phyloP scores from a whole-genome alignment of 202 grass and related monocot genomes.

The Saccharum hybrid region DNA sequence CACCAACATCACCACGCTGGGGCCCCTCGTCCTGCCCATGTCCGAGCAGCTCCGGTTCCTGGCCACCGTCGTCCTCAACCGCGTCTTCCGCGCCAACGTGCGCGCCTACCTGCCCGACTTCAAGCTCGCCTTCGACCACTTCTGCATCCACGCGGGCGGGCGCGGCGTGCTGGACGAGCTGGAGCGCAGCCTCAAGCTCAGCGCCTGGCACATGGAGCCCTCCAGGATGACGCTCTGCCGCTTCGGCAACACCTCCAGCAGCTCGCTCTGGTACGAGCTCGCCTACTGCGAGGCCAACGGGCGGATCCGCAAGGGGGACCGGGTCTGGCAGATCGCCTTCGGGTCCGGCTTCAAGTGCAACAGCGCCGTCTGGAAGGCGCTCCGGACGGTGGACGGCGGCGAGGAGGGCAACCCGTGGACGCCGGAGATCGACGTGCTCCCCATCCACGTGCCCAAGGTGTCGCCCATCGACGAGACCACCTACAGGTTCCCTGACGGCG shows the following conservation, averaged over 20 bases:
- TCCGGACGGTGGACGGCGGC: constrained; percentile 51
- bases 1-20: constrained; percentile 85
- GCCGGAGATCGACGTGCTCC: constrained; percentile 54
- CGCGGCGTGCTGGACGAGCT: constrained; percentile 62
- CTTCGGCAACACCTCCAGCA: constrained; percentile 59
- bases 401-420: constrained; percentile 58
- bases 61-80: constrained; percentile 62
- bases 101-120: constrained; percentile 80
- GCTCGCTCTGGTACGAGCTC: constrained; percentile 77
- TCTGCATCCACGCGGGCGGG: constrained; percentile 52
- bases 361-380: constrained; percentile 78
- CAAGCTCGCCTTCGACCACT: constrained; percentile 80
- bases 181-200: constrained; percentile 58
- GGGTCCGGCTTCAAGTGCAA: constrained; percentile 96
- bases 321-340: constrained; percentile 69
- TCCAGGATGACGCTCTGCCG: constrained; percentile 70
- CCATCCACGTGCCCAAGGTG: constrained; percentile 70
- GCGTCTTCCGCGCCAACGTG: constrained; percentile 61
- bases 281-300: constrained; percentile 61
- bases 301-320: constrained; percentile 38
- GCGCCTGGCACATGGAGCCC: constrained; percentile 85
- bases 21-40: constrained; percentile 73
- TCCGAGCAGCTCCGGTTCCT: constrained; percentile 78
- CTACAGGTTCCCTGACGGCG: constrained; percentile 41
- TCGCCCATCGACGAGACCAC: constrained; percentile 59